These are phyloP conservation scores for Nakazawaea pomicola DNA, from an alignment of 805 yeast species.

Conservation along the genomic window DNA sequence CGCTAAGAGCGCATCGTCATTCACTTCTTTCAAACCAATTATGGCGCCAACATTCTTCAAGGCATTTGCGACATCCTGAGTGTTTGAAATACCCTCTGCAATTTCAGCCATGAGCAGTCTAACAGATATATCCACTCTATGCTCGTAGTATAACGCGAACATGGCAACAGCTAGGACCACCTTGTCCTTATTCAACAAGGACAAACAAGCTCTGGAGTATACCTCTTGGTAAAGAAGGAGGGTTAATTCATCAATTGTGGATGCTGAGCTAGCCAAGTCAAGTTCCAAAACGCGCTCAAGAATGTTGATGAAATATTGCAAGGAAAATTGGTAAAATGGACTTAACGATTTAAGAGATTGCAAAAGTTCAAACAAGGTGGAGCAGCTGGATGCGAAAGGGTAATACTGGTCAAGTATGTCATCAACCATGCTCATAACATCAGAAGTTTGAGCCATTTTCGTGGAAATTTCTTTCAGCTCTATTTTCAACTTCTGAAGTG, in stretches of 20 bases:
- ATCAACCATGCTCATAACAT: conserved; percentile 52
- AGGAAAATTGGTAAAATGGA: conserved; percentile 55
- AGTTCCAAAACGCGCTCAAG: conserved; percentile 26
- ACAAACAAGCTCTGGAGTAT: conserved; percentile 40
- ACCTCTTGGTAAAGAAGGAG: conserved; percentile 38
- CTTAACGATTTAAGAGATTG: conserved; percentile 37
- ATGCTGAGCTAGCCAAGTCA: conserved; percentile 13
- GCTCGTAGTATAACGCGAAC: conserved; percentile 20
- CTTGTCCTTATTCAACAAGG: conserved; percentile 41
- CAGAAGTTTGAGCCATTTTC: conserved; percentile 49
- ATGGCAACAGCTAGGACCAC: conserved; percentile 38
- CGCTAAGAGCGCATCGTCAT: too few relatives aligned
- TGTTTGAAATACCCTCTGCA: background rate
- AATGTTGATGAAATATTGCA: conserved; percentile 35
- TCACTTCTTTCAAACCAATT: too few relatives aligned
- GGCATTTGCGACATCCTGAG: background rate
- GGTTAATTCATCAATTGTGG: conserved; percentile 28
- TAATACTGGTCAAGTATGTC: conserved; percentile 39
- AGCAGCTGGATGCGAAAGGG: conserved; percentile 52
- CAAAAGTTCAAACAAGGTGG: conserved; percentile 44
- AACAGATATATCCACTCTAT: conserved; percentile 15
- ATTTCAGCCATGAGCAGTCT: conserved; percentile 13
- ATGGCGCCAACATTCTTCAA: conserved; percentile 2
- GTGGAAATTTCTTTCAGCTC: conserved; percentile 52
- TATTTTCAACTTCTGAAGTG: conserved; percentile 59